Evolutionary conservation across 768 basidiomycete species (phyloP).

Genomic region (Calocera viscosa): DNA sequence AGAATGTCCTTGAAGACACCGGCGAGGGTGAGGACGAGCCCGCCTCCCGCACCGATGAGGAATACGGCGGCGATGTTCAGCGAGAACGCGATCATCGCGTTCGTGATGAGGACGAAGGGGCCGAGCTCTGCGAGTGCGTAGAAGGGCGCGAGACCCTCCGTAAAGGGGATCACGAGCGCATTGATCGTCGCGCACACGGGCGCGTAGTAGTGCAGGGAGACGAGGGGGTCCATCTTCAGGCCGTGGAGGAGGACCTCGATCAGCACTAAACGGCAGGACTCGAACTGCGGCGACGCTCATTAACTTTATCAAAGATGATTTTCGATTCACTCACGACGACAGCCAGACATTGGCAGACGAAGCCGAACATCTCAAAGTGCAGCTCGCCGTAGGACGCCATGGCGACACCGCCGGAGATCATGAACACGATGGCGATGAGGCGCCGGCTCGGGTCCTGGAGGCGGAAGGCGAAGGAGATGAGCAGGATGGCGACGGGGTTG

Average conservation of each 20-base stretch:
- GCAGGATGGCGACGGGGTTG: constrained; percentile 74
- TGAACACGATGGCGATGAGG: constrained; percentile 68
- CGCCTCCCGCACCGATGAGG: constrained; percentile 76
- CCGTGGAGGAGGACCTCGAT: constrained; percentile 91
- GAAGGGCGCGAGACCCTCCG: constrained; percentile 83
- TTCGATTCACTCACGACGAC: constrained; percentile 16
- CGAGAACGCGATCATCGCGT: constrained; percentile 76
- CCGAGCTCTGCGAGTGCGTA: constrained; percentile 52
- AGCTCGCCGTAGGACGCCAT: constrained; percentile 84
- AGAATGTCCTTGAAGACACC: constrained; percentile 97
- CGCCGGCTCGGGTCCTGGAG: constrained; percentile 77
- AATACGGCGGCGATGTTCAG: constrained; percentile 92
- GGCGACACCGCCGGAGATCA: constrained; percentile 85
- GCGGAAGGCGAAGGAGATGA: constrained; percentile 85
- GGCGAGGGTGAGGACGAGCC: constrained; percentile 80
- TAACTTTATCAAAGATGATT: neutral
- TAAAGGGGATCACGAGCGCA: constrained; percentile 73
- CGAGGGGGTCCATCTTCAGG: constrained; percentile 93
- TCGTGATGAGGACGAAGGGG: constrained; percentile 59
- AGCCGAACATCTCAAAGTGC: constrained; percentile 73
- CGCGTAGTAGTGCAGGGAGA: constrained; percentile 91
- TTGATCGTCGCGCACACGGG: constrained; percentile 91
- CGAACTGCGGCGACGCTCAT: constrained; percentile 44
- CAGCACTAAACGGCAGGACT: constrained; percentile 88
- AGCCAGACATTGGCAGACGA: constrained; percentile 45